A percentile compares a stretch with the other conserved stretches of the same genome.
phyloP scores from a whole-genome alignment of 1,139 yeast genomes.

The Dujonia santamariae region DNA sequence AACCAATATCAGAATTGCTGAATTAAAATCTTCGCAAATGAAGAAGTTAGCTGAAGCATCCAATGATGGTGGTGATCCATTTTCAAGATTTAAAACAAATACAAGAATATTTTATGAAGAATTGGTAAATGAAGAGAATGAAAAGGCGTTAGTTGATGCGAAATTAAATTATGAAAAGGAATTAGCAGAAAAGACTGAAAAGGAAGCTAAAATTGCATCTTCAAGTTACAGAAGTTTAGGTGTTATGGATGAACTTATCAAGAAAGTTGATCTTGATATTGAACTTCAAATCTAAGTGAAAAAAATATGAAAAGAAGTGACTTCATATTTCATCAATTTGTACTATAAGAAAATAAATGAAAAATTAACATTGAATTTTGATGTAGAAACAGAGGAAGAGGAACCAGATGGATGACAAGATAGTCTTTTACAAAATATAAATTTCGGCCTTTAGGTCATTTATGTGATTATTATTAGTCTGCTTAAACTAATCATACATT shows the following conservation, averaged over 20 bases:
- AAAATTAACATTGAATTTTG: too few relatives aligned
- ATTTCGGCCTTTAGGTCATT: too few relatives aligned
- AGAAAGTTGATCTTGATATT: conserved; percentile 32
- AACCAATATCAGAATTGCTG: conserved; percentile 77
- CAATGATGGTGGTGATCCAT: conserved; percentile 71
- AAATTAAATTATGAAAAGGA: conserved; percentile 30
- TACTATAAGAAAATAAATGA: too few relatives aligned
- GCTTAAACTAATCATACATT: too few relatives aligned
- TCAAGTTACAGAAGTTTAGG: conserved; percentile 45
- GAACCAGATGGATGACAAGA: too few relatives aligned
- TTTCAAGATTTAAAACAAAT: conserved; percentile 81
- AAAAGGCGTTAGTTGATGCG: conserved; percentile 42
- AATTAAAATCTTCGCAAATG: conserved; percentile 57
- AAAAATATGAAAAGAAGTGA: too few relatives aligned
- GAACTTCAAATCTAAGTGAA: conserved; percentile 19
- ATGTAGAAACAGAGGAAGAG: too few relatives aligned
- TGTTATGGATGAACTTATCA: conserved; percentile 40
- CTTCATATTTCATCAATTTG: too few relatives aligned
- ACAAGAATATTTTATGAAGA: conserved; percentile 77
- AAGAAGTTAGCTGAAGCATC: conserved; percentile 46
- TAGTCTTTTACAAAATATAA: too few relatives aligned
- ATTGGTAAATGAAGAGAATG: conserved; percentile 42
- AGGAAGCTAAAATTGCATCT: conserved; percentile 39
- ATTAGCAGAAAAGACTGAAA: conserved; percentile 35
- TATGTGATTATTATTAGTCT: too few relatives aligned